Evolutionary conservation across 352 stramenopile species (phyloP), one percentile per base, ranked within the genome.

Genomic region (Sclerospora graminicola): DNA sequence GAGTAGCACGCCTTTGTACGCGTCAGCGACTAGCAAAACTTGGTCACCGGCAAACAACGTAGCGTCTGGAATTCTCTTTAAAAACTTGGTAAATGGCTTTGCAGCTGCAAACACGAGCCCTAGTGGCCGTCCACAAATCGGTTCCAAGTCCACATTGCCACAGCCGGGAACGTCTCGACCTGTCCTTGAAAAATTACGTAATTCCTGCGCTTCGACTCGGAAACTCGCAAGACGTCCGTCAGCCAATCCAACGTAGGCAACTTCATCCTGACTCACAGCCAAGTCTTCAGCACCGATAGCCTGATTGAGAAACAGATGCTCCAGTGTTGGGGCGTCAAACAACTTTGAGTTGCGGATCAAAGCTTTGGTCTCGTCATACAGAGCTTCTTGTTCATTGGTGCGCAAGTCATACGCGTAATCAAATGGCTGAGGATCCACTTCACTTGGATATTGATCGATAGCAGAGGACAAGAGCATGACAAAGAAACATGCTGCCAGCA

Each of bases 211-310:
- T 18, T 45, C 35, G 9, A 40, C 21, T 29, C 28, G 32, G 19
- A 84, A 73, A 30, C 53, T 71, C 13, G 64, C 66, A 27, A 84
- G 54, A 44, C 72, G 72, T 16, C 72, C 72, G 45, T 84, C 72
- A 1, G 49, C 42, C 31, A 84, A 43, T 16, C 69, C 69, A 18
- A 75, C 55, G 46, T 69, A 82, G 5, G 56, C 64, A 9, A 68
- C 41, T 21, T 57, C 57, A 38, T 84, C 69, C 8, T 66, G 48
- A 21, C 62, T 66, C 14, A 82, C 48, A 24, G 57, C 66, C 43
- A 78, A 32, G 35, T 69, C 59, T 44, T 84, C 69, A 2, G 72
- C 51, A 5, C 61, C 64, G 2, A 81, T 31, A 0, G 63, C 61
- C 18, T 66, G 32, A 14, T 60, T 51, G 27, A 48, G 28, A 41